Base-by-base conservation (phyloP, 1,284 basidiomycete species). In the Baeospora myosura region DNA sequence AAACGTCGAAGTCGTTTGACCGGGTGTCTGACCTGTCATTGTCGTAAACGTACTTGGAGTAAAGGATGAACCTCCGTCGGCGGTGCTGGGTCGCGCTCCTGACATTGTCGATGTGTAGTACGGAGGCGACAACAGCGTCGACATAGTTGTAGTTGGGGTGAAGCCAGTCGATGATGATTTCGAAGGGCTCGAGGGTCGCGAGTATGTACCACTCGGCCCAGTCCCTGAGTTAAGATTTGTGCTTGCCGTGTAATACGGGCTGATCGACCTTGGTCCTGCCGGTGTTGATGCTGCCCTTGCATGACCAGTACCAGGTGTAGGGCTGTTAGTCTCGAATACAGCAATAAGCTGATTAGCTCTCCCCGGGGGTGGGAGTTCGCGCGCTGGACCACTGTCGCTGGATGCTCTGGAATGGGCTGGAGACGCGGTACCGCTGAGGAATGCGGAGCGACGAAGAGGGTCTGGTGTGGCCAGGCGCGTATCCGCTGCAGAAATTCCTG, bases 261-360 rank as follows among this genome's bases (percentile, higher is more conserved):
- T 78, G 0, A 72, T 62, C 4, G 68, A 66, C 1, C 74, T 68
- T 22, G 66, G 65, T 4, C 65, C 69, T 2, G 66, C 67, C 0
- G 81, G 81, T 16, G 71, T 66, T 14, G 81, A 81, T 0, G 71
- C 53, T 0, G 69, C 64, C 18, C 79, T 69, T 11, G 69, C 58
- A 53, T 81, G 78, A 10, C 66, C 57, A 36, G 38, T n/a, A n/a
- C 52, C 48, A 51, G 51, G 65, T 0, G 67, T 67, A 14, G 63
- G 60, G 31, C 58, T 64, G 33, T 69, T 74, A 23, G 79, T 72
- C 51, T 88, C 86, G 46, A 87, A 88, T 31, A 81, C 76, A 0
- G 85, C 82, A 32, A 84, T 82, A 31, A 88, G 68, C 44, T 83
- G 77, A 11, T 72, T 81, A 0, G 82, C 72, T 12, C 81, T 73